Evolutionary conservation across 1,284 basidiomycete species (phyloP).

Genomic region (Chiua sp.): DNA sequence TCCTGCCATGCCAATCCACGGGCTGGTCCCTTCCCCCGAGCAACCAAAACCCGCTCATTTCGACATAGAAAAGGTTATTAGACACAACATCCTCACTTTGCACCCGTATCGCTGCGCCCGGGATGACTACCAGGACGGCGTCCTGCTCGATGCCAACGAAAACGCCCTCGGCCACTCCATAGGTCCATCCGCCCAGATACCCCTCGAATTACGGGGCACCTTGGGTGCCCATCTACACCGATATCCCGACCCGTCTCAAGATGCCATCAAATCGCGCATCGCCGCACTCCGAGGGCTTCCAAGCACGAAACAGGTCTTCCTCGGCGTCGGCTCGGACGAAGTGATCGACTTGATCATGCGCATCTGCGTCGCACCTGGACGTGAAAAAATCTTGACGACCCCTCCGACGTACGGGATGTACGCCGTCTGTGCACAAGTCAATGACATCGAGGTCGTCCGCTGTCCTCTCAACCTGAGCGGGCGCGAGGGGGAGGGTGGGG

Average conservation of each 20-base stretch:
- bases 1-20: conserved; percentile 50
- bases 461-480: conserved; percentile 75
- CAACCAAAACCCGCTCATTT: conserved; percentile 77
- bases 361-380: conserved; percentile 82
- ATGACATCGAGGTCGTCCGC: conserved; percentile 88
- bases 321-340: conserved; percentile 98
- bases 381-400: conserved; percentile 84
- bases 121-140: conserved; percentile 93
- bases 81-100: conserved; percentile 92
- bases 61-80: conserved; percentile 81
- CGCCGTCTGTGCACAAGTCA: conserved; percentile 92
- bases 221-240: conserved; percentile 72
- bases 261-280: conserved; percentile 80
- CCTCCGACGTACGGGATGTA: conserved; percentile 99
- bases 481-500: conserved; percentile 65
- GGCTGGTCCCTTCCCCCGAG: conserved; percentile 45
- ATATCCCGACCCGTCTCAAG: conserved; percentile 88
- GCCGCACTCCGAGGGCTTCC: conserved; percentile 75
- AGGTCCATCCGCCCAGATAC: conserved; percentile 38
- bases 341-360: conserved; percentile 96
- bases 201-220: conserved; percentile 38
- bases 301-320: conserved; percentile 78
- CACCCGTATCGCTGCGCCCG: conserved; percentile 96
- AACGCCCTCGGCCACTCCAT: conserved; percentile 93
- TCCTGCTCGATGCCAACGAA: conserved; percentile 99